Percentiles rank a stretch among this genome's conserved stretches.
phyloP scores from a whole-genome alignment of 2,329 filamentous ascomycete species.

The Polychaeton citri region DNA sequence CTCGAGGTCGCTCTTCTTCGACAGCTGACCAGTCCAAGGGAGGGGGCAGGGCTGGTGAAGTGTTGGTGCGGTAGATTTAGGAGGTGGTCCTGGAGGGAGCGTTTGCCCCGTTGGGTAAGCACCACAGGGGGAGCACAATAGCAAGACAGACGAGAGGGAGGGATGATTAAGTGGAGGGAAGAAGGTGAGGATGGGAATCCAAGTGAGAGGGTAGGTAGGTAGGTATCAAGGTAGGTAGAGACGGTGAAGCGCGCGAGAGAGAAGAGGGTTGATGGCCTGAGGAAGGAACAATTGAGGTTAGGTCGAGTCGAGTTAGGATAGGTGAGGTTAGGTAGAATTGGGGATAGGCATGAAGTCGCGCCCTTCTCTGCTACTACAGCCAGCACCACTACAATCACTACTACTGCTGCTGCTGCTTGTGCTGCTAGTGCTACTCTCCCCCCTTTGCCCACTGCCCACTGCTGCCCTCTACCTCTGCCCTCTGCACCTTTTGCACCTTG shows the following conservation, averaged over 20 bases:
- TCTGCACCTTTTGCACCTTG: too few relatives aligned
- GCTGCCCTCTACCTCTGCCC: too few relatives aligned
- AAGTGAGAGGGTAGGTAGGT: not conserved
- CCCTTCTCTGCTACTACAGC: too few relatives aligned
- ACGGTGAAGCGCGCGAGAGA: not conserved
- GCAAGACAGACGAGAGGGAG: not conserved
- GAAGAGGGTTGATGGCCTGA: not conserved
- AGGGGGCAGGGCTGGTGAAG: not conserved
- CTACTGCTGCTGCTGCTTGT: too few relatives aligned
- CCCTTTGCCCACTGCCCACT: not conserved
- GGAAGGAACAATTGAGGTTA: not conserved
- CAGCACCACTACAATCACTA: not conserved
- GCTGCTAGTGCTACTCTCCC: not conserved
- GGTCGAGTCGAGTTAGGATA: not conserved
- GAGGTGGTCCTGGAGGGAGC: too few relatives aligned
- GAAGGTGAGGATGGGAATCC: not conserved
- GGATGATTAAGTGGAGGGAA: not conserved
- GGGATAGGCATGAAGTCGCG: too few relatives aligned
- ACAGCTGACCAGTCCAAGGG: not conserved
- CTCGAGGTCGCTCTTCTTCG: too few relatives aligned
- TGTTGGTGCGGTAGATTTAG: not conserved
- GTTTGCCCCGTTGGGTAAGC: too few relatives aligned
- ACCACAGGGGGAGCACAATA: not conserved
- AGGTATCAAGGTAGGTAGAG: not conserved
- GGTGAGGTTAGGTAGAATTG: too few relatives aligned